A percentile compares a stretch with the other conserved stretches of the same genome.
phyloP scores from a whole-genome alignment of 306 rosid genomes.

The Trichosanthes cucumerina region DNA sequence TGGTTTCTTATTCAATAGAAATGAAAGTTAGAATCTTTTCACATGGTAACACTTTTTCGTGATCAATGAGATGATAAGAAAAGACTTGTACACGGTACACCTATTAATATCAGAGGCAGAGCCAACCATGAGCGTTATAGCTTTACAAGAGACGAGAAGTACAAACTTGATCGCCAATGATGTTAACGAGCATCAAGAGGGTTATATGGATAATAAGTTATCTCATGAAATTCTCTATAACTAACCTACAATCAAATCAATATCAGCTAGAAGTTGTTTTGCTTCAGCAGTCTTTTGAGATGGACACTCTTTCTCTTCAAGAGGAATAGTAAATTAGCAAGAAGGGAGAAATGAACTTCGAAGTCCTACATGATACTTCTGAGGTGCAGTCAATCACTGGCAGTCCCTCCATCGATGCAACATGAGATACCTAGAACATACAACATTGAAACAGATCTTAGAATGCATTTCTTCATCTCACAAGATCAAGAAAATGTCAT shows the following conservation, averaged over 20 bases:
- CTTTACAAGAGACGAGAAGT: background rate
- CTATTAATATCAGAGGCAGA: background rate
- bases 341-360: conserved; percentile 4
- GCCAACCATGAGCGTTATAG: background rate
- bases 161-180: background rate
- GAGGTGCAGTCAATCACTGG: conserved; percentile 68
- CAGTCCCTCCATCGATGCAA: conserved; percentile 60
- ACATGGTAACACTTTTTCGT: background rate
- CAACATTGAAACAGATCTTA: background rate
- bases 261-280: conserved; percentile 6
- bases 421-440: conserved; percentile 60
- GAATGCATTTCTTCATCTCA: background rate
- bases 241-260: conserved; percentile 4
- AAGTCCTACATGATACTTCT: conserved; percentile 60
- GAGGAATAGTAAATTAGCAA: conserved; percentile 9
- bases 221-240: background rate
- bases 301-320: background rate
- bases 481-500: background rate
- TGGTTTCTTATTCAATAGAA: background rate
- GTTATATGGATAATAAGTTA: background rate
- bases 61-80: background rate
- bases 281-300: conserved; percentile 1
- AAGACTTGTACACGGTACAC: background rate
- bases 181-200: background rate
- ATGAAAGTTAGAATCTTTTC: background rate